Evolutionary conservation across 1,284 basidiomycete genomes (phyloP), one percentile per base, ranked within the genome.

Genomic region (Ceratobasidium sp.): DNA sequence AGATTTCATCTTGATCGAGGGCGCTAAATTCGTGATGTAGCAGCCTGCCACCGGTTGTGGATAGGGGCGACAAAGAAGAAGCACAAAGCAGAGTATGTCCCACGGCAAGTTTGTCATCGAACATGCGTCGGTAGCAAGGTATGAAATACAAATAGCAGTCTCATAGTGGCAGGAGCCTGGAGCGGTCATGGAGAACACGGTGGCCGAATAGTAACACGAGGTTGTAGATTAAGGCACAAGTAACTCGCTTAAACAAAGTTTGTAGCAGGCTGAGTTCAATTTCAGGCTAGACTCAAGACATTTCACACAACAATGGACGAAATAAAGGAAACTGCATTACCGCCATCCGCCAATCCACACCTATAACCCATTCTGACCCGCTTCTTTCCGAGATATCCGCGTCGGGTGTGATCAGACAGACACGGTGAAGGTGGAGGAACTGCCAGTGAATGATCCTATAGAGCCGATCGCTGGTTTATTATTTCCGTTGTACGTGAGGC

Each of bases 401-500:
- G n/a, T 5, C 9, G 8, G n/a, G 32, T 34, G 32, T 18, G 53
- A 23, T 45, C 28, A 69, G 21, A 18, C 53, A 72, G 82, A 79
- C 53, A 91, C 79, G 1, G 84, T 87, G 79, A 92, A 92, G 62
- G 80, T 85, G 32, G 86, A 85, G 1, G 90, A 90, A 18, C 80
- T 82, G 16, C 88, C 89, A 26, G 83, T 84, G 79, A 92, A 92
- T 0, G 89, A 77, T 14, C 82, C 82, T 74, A 92, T 88, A 45
- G 81, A 79, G 2, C 91, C 89, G 52, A 87, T 81, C 60, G 62
- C 28, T 9, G 87, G 82, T 80, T 93, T 94, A n/a, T 86, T 84
- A 79, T 93, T 91, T 8, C 92, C 92, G 74, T 86, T 88, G 79
- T 93, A 94, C 52, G 80, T 82, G 41, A 94, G 79, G 32, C 90